These are phyloP conservation scores for Podospora pseudocomata DNA, from an alignment of 495 filamentous ascomycete species.

Conservation along the genomic window DNA sequence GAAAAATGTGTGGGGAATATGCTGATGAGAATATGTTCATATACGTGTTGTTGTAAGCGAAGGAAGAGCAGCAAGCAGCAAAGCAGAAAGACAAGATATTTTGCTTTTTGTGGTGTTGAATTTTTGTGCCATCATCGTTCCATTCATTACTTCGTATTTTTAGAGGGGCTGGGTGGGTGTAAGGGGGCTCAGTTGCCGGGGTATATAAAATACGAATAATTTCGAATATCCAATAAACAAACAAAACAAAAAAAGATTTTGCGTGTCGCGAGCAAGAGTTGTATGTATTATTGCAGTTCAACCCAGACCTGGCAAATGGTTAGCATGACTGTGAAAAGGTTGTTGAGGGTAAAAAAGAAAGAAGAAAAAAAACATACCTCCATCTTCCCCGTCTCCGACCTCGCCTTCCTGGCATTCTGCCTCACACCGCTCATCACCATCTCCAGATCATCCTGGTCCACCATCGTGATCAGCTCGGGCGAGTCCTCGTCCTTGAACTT, in stretches of 20 bases:
- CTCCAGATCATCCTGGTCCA: slow-evolving; percentile 93
- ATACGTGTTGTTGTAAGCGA: neutral
- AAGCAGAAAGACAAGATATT: neutral
- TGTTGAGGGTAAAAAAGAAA: too few relatives aligned
- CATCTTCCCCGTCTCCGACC: slow-evolving; percentile 85
- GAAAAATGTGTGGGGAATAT: neutral
- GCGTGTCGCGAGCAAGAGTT: too few relatives aligned
- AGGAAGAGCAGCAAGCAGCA: neutral
- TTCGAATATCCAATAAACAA: neutral
- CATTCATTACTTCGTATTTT: slow-evolving; percentile 13
- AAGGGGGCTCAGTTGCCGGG: neutral
- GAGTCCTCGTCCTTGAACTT: slow-evolving; percentile 70
- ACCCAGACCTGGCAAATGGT: slow-evolving; percentile 57
- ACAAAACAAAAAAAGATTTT: neutral
- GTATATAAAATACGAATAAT: slow-evolving; percentile 15
- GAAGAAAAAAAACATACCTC: slow-evolving; percentile 61
- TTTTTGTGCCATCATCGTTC: neutral
- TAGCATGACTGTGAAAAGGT: slow-evolving; percentile 20
- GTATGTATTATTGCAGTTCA: slow-evolving; percentile 48
- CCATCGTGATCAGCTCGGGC: slow-evolving; percentile 93
- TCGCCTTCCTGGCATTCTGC: slow-evolving; percentile 65
- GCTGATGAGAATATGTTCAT: neutral
- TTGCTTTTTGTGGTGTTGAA: neutral
- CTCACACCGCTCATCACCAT: slow-evolving; percentile 69
- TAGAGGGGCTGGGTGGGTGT: neutral